Evolutionary conservation across 148 eudicot genomes (phyloP).

Genomic region (Rheum nobile): DNA sequence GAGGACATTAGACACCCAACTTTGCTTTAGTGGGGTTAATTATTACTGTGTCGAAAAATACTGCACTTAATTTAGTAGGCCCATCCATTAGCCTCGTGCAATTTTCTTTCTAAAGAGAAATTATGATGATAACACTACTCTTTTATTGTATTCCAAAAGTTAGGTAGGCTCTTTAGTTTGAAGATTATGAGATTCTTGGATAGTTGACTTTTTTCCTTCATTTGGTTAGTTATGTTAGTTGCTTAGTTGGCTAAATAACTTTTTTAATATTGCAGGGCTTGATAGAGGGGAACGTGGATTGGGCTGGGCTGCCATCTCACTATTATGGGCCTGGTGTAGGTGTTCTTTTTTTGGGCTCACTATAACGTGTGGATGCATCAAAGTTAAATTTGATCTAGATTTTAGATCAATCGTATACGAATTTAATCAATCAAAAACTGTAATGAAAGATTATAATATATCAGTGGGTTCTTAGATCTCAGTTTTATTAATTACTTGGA

Average conservation of each 20-base stretch:
- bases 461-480: too few species aligned
- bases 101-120: neutral
- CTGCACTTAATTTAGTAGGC: neutral
- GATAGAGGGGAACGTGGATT: neutral
- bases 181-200: neutral
- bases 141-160: neutral
- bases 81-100: neutral
- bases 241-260: neutral
- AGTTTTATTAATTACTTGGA: too few species aligned
- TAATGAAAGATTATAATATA: too few species aligned
- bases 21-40: neutral
- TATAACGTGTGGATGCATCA: neutral
- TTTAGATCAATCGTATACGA: too few species aligned
- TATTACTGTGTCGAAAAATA: conserved; percentile 1
- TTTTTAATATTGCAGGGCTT: neutral
- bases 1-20: conserved; percentile 3
- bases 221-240: neutral
- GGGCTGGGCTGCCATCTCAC: neutral
- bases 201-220: neutral
- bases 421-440: too few species aligned
- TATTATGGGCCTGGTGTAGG: neutral
- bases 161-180: neutral
- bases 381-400: too few species aligned
- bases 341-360: neutral
- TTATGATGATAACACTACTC: neutral